Conservation (phyloP, 345 rosid genomes). For the Populus tremula region DNA sequence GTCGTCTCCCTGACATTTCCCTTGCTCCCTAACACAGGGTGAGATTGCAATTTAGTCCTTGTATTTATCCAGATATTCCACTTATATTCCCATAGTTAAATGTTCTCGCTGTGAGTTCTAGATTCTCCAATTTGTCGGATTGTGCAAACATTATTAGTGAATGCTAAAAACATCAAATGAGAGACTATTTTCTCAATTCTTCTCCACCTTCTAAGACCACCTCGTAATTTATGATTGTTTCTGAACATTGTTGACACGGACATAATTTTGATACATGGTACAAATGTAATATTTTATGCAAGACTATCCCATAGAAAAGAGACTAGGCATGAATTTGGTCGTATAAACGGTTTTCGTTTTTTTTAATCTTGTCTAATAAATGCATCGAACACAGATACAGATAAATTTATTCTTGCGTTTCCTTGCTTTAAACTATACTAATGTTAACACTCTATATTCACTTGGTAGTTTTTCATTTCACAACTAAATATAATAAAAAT, state of each 20-base stretch:
- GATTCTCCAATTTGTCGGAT: not conserved
- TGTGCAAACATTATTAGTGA: not conserved
- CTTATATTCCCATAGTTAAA: not conserved
- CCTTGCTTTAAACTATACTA: no score
- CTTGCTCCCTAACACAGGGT: not conserved
- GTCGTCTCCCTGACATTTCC: not conserved
- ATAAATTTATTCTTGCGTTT: no score
- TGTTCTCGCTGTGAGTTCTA: no score
- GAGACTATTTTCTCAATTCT: not conserved
- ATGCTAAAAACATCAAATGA: not conserved
- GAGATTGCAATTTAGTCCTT: not conserved
- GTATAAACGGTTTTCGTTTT: no score
- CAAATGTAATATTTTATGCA: not conserved
- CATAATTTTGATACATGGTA: not conserved
- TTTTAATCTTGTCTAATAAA: no score
- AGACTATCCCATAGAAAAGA: not conserved
- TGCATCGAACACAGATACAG: not conserved
- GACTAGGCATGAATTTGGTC: not conserved
- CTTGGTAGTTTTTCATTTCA: no score
- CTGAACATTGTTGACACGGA: not conserved
- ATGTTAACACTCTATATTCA: no score
- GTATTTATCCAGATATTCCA: not conserved
- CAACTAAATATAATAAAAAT: no score
- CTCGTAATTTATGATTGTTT: not conserved
- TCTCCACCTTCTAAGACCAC: not conserved